Conservation (phyloP, 2,329 filamentous ascomycete species). For the Trichoderma atrobrunneum region DNA sequence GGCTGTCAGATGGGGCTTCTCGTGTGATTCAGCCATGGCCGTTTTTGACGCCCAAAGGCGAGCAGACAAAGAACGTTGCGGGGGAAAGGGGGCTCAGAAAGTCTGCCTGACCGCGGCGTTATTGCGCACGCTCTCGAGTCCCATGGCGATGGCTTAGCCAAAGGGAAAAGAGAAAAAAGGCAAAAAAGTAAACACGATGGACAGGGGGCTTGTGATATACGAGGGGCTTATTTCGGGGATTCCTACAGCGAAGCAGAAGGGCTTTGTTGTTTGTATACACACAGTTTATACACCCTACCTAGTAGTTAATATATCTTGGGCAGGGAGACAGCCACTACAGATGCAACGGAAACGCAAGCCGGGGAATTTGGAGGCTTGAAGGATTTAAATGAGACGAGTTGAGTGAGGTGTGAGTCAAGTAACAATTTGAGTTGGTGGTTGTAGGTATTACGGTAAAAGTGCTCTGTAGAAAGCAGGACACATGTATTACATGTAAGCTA, state of each 20-base stretch:
- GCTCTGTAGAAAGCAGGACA: background rate
- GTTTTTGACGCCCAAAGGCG: background rate
- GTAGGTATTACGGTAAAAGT: background rate
- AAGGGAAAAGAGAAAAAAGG: background rate
- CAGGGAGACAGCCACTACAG: conserved; percentile 2
- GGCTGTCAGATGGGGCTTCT: conserved; percentile 19
- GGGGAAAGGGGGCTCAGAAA: background rate
- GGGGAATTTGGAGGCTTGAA: background rate
- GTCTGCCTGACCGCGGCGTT: background rate
- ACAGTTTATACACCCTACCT: background rate
- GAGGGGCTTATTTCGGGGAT: background rate
- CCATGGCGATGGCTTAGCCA: background rate
- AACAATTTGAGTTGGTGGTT: background rate
- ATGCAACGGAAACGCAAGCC: conserved; percentile 8
- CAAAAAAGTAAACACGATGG: background rate
- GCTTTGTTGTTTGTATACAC: background rate
- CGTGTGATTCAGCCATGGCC: conserved; percentile 8
- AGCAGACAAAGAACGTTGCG: background rate
- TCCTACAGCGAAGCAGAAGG: background rate
- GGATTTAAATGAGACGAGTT: background rate
- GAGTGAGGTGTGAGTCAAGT: background rate
- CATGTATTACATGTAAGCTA: background rate
- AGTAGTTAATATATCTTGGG: background rate
- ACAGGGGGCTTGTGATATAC: background rate
- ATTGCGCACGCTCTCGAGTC: background rate